Base-by-base conservation (phyloP, 495 filamentous ascomycete genomes). In the Xylaria castorea region DNA sequence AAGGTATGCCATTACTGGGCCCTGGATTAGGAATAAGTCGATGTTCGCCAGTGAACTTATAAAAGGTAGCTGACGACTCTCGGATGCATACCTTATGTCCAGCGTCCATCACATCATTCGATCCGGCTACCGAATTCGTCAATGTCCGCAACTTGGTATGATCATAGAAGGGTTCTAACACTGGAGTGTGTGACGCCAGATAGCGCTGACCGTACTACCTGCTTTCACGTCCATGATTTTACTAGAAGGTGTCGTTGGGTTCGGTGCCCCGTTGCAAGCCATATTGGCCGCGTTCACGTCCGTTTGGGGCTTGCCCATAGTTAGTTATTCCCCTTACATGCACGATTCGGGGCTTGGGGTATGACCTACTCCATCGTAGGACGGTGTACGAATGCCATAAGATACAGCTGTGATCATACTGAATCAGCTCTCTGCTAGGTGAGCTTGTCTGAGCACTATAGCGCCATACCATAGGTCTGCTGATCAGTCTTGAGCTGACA, bases 191-290 rank as follows among this genome's bases (percentile, higher is more conserved):
- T 87, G 84, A 58, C 86, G 76, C 86, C 85, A 88, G 66, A 82
- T 77, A 3, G 85, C 84, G 65, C 81, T 78, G 6, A 87, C 84
- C 4, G 84, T 85, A 9, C 76, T 78, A n/a, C 86, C 86, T 11
- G 86, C 86, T 25, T 76, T 76, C 34, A 88, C 86, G 12, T 82
- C 81, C 72, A 88, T 85, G 75, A 87, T 79, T 51, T 83, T 74
- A 25, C 74, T 65, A 1, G 84, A 84, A 14, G 83, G 77, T 32
- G 72, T 82, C 6, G 81, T 87, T 4, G 87, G 86, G 73, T 90
- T 89, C 6, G 87, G 85, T 0, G 85, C 84, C 5, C 88, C 87
- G 70, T 90, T 89, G 82, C 88, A 89, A 51, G 84, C 85, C 66
- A 89, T 74, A 66, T 85, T 80, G 66, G 81, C 77, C 44, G 81